These are phyloP conservation scores for Citrus cavaleriei DNA, from an alignment of 345 rosid species.

Conservation along the genomic window DNA sequence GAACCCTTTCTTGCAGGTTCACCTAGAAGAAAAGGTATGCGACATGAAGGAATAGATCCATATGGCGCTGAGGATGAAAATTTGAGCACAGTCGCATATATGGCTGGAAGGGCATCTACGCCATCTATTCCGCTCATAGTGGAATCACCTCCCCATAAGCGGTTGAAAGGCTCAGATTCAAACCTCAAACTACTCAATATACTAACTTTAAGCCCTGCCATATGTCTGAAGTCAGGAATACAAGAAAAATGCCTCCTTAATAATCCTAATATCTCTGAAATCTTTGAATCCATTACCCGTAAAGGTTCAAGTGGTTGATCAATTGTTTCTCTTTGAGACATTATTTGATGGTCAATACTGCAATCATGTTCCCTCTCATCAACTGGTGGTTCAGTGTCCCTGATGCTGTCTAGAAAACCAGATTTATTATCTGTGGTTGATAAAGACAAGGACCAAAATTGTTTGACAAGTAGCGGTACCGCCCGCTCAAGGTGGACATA, in stretches of 20 bases:
- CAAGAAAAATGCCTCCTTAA: slow-evolving; percentile 80
- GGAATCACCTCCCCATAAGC: slow-evolving; percentile 42
- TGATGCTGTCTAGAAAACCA: slow-evolving; percentile 35
- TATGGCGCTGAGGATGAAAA: slow-evolving; percentile 87
- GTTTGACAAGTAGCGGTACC: slow-evolving; percentile 67
- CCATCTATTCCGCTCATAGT: slow-evolving; percentile 41
- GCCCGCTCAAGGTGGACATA: slow-evolving; percentile 67
- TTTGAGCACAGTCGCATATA: slow-evolving; percentile 81
- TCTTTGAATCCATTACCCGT: slow-evolving; percentile 84
- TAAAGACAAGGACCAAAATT: slow-evolving; percentile 81
- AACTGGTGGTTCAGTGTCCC: slow-evolving; percentile 39
- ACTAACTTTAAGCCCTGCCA: slow-evolving; percentile 69
- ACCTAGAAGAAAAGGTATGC: slow-evolving; percentile 84
- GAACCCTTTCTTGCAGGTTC: slow-evolving; percentile 41
- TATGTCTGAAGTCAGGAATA: slow-evolving; percentile 81
- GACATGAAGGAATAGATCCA: slow-evolving; percentile 72
- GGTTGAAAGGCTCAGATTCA: slow-evolving; percentile 67
- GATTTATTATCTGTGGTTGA: slow-evolving; percentile 46
- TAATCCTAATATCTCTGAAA: slow-evolving; percentile 58
- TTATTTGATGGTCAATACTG: slow-evolving; percentile 29
- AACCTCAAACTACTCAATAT: slow-evolving; percentile 72
- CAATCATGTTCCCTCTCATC: slow-evolving; percentile 42
- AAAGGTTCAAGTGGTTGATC: slow-evolving; percentile 48
- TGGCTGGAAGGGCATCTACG: slow-evolving; percentile 59
- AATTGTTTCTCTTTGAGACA: slow-evolving; percentile 40